phyloP scores from a whole-genome alignment of 371 early-diverging fungal species.

The Basidiobolus meristosporus region DNA sequence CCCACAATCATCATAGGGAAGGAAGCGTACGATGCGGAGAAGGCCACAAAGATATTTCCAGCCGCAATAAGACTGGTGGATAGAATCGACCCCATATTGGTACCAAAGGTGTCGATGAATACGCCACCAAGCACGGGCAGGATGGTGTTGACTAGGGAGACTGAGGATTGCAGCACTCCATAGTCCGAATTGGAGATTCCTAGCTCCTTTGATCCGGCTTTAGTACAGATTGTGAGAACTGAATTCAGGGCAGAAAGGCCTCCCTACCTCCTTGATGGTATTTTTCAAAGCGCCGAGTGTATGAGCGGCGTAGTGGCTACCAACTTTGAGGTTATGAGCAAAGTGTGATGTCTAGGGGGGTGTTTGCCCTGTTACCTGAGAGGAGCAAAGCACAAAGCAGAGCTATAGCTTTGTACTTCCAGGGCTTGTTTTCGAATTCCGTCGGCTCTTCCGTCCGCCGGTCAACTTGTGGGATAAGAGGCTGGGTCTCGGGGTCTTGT shows the following conservation, averaged over 20 bases:
- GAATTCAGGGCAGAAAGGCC: background rate
- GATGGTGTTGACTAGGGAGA: constrained; percentile 47
- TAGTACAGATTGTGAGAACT: background rate
- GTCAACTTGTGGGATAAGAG: no score
- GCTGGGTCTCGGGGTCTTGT: no score
- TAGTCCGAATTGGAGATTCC: constrained; percentile 46
- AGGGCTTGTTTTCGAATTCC: constrained; percentile 12
- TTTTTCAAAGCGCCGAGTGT: constrained; percentile 47
- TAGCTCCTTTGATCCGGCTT: constrained; percentile 20
- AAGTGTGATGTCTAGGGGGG: background rate
- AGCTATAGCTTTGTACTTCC: constrained; percentile 36
- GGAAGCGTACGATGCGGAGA: constrained; percentile 25
- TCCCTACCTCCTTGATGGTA: constrained; percentile 32
- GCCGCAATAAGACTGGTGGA: constrained; percentile 33
- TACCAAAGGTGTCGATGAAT: constrained; percentile 50
- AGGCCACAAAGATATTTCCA: constrained; percentile 36
- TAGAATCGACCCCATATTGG: constrained; percentile 35
- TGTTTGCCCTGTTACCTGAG: constrained; percentile 18
- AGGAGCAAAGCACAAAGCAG: constrained; percentile 34
- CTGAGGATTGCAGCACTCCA: constrained; percentile 46
- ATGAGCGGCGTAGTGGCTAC: constrained; percentile 54
- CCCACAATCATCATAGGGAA: constrained; percentile 37
- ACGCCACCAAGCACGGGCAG: constrained; percentile 49
- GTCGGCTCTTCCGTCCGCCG: no score
- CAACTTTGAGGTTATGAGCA: constrained; percentile 17